Evolutionary conservation across 1,284 basidiomycete species (phyloP).

Genomic region (Cryptococcus sp.): DNA sequence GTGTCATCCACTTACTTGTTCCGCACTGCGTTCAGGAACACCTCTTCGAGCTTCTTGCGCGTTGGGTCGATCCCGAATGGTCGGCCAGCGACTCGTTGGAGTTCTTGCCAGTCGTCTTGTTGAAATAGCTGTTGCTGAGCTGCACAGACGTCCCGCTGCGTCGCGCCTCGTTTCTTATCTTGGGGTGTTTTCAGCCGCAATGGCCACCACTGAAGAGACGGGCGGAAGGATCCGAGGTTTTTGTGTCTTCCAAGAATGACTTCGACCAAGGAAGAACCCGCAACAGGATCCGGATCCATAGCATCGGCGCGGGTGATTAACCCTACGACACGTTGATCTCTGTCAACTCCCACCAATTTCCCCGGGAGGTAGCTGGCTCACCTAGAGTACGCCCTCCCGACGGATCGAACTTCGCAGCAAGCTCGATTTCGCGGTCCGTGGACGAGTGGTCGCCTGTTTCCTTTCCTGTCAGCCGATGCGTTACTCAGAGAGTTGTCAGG

Average conservation of each 20-base stretch:
- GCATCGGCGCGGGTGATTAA: conserved; percentile 33
- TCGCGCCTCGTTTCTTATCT: conserved; percentile 9
- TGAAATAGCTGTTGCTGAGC: conserved; percentile 16
- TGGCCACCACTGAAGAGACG: conserved; percentile 18
- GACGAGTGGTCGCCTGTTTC: conserved; percentile 18
- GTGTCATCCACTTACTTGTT: conserved; percentile 10
- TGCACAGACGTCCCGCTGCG: background rate
- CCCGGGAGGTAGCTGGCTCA: conserved; percentile 1
- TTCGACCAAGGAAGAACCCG: conserved; percentile 9
- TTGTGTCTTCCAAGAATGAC: conserved; percentile 5
- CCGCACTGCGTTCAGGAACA: conserved; percentile 4
- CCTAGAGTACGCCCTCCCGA: conserved; percentile 18
- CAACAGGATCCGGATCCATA: conserved; percentile 6
- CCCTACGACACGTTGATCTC: conserved; percentile 4
- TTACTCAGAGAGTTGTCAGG: background rate
- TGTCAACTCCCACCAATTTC: background rate
- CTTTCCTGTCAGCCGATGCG: background rate
- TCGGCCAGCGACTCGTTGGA: conserved; percentile 3
- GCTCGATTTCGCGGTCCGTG: conserved; percentile 6
- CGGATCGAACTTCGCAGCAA: conserved; percentile 21
- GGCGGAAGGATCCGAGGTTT: conserved; percentile 7
- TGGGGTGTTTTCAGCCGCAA: conserved; percentile 6
- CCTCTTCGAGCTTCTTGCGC: conserved; percentile 6
- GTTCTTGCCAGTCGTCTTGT: conserved; percentile 10
- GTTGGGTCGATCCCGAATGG: conserved; percentile 14